Percentiles rank a stretch among this genome's conserved stretches.
Conservation (phyloP, 1,284 basidiomycete genomes). For the Neolentinus lepideus region DNA sequence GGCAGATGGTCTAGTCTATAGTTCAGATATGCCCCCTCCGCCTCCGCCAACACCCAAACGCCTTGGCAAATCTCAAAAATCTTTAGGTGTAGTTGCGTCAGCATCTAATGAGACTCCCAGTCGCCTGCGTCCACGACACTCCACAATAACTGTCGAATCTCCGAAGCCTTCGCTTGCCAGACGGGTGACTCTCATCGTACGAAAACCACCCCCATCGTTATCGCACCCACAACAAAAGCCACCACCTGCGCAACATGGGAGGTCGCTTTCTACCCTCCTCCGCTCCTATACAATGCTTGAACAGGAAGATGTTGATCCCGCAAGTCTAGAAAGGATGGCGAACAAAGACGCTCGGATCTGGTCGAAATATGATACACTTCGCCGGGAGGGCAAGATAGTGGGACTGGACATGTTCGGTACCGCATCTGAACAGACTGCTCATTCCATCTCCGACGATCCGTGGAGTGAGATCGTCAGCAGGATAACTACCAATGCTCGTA, state of each 20-base stretch:
- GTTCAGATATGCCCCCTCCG: conserved; percentile 15
- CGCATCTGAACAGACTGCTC: conserved; percentile 7
- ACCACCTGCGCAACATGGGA: conserved; percentile 38
- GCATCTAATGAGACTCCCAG: not conserved
- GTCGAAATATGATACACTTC: conserved; percentile 32
- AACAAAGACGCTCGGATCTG: conserved; percentile 49
- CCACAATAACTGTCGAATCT: not conserved
- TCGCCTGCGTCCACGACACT: not conserved
- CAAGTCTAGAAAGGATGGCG: conserved; percentile 36
- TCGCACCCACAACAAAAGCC: conserved; percentile 68
- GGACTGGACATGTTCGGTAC: conserved; percentile 12
- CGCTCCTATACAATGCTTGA: conserved; percentile 51
- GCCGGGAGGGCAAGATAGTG: conserved; percentile 23
- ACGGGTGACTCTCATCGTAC: conserved; percentile 65
- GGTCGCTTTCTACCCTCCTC: conserved; percentile 49
- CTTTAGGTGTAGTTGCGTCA: not conserved
- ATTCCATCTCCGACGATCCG: conserved; percentile 20
- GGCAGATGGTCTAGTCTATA: not conserved
- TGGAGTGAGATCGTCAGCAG: conserved; percentile 53
- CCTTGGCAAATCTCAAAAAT: not conserved
- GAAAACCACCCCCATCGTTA: conserved; percentile 48
- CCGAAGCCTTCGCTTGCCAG: conserved; percentile 27
- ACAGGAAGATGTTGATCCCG: conserved; percentile 38
- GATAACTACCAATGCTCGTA: conserved; percentile 25
- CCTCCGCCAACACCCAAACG: conserved; percentile 21